Evolutionary conservation across 2,329 filamentous ascomycete genomes (phyloP).

Genomic region (Fusarium buxicola): DNA sequence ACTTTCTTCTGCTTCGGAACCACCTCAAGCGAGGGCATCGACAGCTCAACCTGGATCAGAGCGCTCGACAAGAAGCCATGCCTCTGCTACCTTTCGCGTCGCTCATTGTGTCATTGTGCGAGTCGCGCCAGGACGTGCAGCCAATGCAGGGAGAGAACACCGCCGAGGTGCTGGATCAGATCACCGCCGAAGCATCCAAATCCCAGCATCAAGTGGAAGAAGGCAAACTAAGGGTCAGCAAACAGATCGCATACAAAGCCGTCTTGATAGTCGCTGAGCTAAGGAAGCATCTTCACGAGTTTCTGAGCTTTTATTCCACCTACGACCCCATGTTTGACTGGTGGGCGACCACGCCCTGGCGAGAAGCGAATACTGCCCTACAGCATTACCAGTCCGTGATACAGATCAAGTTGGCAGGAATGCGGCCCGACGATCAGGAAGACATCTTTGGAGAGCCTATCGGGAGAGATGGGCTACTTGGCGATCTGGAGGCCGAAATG

Average conservation of each 20-base stretch:
- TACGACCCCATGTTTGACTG: conserved; percentile 69
- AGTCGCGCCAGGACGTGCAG: conserved; percentile 59
- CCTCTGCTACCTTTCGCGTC: conserved; percentile 59
- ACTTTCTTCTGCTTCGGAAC: conserved; percentile 63
- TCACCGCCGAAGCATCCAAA: conserved; percentile 48
- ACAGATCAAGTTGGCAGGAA: conserved; percentile 58
- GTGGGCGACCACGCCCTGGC: conserved; percentile 64
- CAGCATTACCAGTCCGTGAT: conserved; percentile 52
- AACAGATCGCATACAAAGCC: conserved; percentile 60
- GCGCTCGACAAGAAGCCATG: conserved; percentile 52
- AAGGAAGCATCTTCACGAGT: conserved; percentile 57
- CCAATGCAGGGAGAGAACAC: conserved; percentile 56
- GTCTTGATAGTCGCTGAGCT: conserved; percentile 57
- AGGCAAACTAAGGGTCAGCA: conserved; percentile 51
- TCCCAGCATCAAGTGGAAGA: conserved; percentile 51
- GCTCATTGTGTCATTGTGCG: conserved; percentile 58
- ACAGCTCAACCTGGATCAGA: conserved; percentile 55
- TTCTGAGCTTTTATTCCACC: conserved; percentile 62
- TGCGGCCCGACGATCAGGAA: conserved; percentile 56
- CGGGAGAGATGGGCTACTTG: conserved; percentile 61
- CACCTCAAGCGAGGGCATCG: conserved; percentile 53
- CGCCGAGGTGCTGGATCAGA: conserved; percentile 56
- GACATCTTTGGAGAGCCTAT: conserved; percentile 69
- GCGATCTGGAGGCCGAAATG: conserved; percentile 66
- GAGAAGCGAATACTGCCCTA: conserved; percentile 53